Base-by-base conservation (phyloP, 2,329 filamentous ascomycete species). In the Calonectria crousiana region DNA sequence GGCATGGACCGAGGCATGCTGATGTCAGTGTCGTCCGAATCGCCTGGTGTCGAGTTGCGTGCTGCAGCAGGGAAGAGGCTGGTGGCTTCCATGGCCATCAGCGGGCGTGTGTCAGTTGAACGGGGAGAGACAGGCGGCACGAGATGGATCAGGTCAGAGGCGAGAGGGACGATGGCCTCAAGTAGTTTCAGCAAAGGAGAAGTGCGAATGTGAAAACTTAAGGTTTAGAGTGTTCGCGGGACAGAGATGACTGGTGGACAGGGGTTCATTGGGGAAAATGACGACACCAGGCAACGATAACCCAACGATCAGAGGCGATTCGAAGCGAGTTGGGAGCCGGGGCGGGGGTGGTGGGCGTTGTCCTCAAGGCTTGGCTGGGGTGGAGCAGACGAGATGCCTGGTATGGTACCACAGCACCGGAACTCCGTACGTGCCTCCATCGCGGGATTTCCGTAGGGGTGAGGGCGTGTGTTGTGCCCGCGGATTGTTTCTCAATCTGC, bases 21-120 rank as follows among this genome's bases (percentile, higher is more conserved):
- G 60, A 81, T 72, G 36, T 80, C 81, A 69, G 81, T 82, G 34
- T 80, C 82, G 72, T 83, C 81, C 30, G 79, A 81, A 58, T 82
- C 81, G 52, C 72, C 75, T 34, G 79, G 77, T 4, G 80, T 76
- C 18, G 76, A 69, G 56, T 79, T 81, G 51, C 80, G 78, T 68
- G 77, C 78, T 68, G 77, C 78, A 53, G 73, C 69, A 41, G 78
- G 71, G 72, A 80, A 75, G 72, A 77, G 74, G 71, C 74, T 75
- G 28, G 74, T 75, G 69, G 73, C 74, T 66, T 76, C 78, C 79
- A 81, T 81, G 49, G 62, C 77, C 69, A 68, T 64, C 52, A 58
- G 71, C 73, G 32, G 23, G 52, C 34, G n/a, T 20, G 20, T 13
- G 32, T 34, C 8, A 18, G 36, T 36, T 14, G n/a, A 28, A 38